Conservation (phyloP, 768 basidiomycete species). For the Leccinum pellstonianum region DNA sequence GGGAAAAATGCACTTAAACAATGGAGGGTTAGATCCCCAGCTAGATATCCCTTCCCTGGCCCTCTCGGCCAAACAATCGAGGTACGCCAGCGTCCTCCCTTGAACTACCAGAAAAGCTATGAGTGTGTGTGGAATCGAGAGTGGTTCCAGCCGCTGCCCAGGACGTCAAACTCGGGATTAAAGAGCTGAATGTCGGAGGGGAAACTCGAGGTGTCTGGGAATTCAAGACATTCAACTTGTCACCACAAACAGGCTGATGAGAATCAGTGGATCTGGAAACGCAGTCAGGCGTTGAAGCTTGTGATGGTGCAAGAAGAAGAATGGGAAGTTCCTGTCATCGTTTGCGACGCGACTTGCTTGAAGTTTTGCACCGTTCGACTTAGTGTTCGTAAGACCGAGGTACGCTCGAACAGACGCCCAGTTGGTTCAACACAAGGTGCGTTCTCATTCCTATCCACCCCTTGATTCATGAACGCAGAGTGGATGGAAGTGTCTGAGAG, state of each 20-base stretch:
- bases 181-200: conserved; percentile 23
- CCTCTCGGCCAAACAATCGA: conserved; percentile 29
- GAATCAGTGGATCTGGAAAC: conserved; percentile 1
- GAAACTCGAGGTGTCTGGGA: conserved; percentile 24
- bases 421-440: not conserved
- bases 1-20: not conserved
- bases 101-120: conserved; percentile 4
- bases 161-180: conserved; percentile 36
- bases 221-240: conserved; percentile 9
- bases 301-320: conserved; percentile 4
- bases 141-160: conserved; percentile 32
- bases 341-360: conserved; percentile 33
- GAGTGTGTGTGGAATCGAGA: conserved; percentile 19
- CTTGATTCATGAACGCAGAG: conserved; percentile 71
- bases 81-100: conserved; percentile 24
- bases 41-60: conserved; percentile 26
- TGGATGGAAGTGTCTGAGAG: conserved; percentile 92
- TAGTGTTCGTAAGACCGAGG: conserved; percentile 53
- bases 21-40: not conserved
- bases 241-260: conserved; percentile 2
- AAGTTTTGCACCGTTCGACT: conserved; percentile 55
- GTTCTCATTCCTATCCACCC: conserved; percentile 29
- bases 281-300: conserved; percentile 13
- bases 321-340: conserved; percentile 25
- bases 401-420: conserved; percentile 39